Evolutionary conservation across 2,329 filamentous ascomycete genomes (phyloP), one percentile per base, ranked within the genome.

Genomic region (Xylaria sp.): DNA sequence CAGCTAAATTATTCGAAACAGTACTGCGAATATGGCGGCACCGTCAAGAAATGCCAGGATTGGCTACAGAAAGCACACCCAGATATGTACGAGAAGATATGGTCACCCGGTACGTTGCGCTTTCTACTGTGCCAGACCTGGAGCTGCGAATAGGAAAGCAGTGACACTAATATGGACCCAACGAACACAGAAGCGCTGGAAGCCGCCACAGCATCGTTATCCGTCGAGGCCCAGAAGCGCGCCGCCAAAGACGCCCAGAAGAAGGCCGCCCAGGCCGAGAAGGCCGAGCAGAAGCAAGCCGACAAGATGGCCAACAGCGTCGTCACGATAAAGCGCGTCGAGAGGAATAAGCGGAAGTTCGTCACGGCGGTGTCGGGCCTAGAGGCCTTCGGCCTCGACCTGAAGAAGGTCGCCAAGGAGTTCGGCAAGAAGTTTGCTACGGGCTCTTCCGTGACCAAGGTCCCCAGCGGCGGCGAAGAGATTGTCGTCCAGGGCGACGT

Each of bases 11-110:
- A 20, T 3, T 15, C 70, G 77, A 48, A 82, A 74, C 83, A 98
- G 96, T 99, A 98, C 84, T 99, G 96, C 86, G 96, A 99, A 84
- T 98, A 98, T 82, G 96, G 96, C 78, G 95, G 94, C 73, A 98
- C 94, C 48, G 91, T 92, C 28, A 97, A 94, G 83, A 99, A 98
- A 84, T 99, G 96, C 84, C 92, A 95, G 82, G 94, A 98, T 81
- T 99, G 96, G 96, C 90, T 99, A 23, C 85, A 93, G 77, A 88
- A 90, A 73, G 87, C 90, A 73, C 87, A 97, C 76, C 88, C 90
- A 2, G 85, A 87, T 56, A 84, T 98, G 80, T 97, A 97, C 82
- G 82, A 88, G 71, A 85, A 85, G 76, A 88, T 99, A 81, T 98
- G 97, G 87, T 97, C 94, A 59, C 87, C 92, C 82, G 94, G 94